These are phyloP conservation scores for Prasinococcaceae sp. DNA, from an alignment of 139 green algal species.

Conservation along the genomic window DNA sequence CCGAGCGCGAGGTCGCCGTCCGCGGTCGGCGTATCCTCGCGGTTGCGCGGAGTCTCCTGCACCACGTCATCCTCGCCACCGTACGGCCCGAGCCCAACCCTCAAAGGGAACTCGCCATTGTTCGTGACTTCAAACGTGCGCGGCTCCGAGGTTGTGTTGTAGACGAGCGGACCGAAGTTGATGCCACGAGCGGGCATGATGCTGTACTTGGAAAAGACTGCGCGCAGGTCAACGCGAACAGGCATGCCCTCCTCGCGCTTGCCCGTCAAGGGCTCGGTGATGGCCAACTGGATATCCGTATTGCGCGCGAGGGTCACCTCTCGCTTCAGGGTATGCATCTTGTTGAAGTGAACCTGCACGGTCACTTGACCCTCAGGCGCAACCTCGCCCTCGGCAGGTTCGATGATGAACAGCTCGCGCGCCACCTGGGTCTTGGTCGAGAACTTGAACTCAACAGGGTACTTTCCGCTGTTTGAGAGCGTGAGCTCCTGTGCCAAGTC, in stretches of 20 bases:
- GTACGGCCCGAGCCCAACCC: constrained; percentile 32
- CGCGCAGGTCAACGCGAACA: constrained; percentile 18
- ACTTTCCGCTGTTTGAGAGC: constrained; percentile 61
- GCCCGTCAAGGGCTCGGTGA: constrained; percentile 55
- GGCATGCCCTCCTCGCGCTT: constrained; percentile 24
- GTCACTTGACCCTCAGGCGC: constrained; percentile 19
- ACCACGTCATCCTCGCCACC: constrained; percentile 1
- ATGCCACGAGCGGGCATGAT: constrained; percentile 53
- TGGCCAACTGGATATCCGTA: constrained; percentile 41
- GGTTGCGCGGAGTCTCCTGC: background rate
- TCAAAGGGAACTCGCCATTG: constrained; percentile 53
- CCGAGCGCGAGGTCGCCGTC: constrained; percentile 21
- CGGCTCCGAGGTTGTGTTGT: constrained; percentile 50
- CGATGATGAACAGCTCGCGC: constrained; percentile 34
- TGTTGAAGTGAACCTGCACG: constrained; percentile 41
- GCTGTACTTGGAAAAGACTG: constrained; percentile 56
- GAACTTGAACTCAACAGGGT: constrained; percentile 44
- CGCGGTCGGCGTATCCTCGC: background rate
- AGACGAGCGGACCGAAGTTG: constrained; percentile 56
- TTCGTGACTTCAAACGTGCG: constrained; percentile 52
- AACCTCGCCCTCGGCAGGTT: constrained; percentile 35
- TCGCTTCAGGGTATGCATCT: constrained; percentile 20
- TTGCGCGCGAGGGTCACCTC: constrained; percentile 43
- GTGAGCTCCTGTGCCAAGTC: constrained; percentile 22
- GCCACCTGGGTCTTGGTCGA: constrained; percentile 17